Evolutionary conservation across 768 basidiomycete species (phyloP).

Genomic region (Leccinum boreale): DNA sequence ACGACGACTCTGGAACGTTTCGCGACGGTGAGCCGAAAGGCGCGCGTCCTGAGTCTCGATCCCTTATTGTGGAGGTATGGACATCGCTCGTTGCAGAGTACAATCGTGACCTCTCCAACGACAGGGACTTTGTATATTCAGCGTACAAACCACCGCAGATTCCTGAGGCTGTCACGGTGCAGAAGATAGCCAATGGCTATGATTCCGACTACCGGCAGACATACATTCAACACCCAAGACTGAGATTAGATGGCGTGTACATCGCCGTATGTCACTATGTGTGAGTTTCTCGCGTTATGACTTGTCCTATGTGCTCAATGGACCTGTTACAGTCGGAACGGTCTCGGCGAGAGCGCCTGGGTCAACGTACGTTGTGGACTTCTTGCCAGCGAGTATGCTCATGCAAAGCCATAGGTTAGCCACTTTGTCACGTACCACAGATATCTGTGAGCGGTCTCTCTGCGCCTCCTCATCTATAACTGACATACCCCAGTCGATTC

Average conservation of each 20-base stretch:
- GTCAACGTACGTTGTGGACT: conserved; percentile 58
- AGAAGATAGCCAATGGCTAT: conserved; percentile 50
- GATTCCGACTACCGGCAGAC: conserved; percentile 67
- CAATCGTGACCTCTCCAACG: conserved; percentile 5
- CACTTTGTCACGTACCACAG: conserved; percentile 93
- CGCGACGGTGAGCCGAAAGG: conserved; percentile 67
- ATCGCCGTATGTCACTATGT: conserved; percentile 89
- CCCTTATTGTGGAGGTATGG: conserved; percentile 71
- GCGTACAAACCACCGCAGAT: conserved; percentile 81
- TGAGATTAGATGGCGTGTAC: conserved; percentile 86
- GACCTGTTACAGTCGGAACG: conserved; percentile 39
- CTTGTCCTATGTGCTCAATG: conserved; percentile 1
- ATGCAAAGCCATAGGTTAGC: conserved; percentile 48
- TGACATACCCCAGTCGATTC: conserved; percentile 60
- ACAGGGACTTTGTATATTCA: conserved; percentile 58
- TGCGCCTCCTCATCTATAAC: neutral
- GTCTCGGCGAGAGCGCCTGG: conserved; percentile 83
- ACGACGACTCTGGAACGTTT: conserved; percentile 73
- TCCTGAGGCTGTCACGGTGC: conserved; percentile 45
- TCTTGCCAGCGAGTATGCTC: neutral
- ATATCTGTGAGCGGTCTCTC: conserved; percentile 60
- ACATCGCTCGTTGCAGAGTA: neutral
- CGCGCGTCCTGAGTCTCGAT: conserved; percentile 69
- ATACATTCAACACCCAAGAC: conserved; percentile 79
- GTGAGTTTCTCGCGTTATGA: conserved; percentile 40